phyloP scores from a whole-genome alignment of 805 yeast genomes.

The Candida adriatica region DNA sequence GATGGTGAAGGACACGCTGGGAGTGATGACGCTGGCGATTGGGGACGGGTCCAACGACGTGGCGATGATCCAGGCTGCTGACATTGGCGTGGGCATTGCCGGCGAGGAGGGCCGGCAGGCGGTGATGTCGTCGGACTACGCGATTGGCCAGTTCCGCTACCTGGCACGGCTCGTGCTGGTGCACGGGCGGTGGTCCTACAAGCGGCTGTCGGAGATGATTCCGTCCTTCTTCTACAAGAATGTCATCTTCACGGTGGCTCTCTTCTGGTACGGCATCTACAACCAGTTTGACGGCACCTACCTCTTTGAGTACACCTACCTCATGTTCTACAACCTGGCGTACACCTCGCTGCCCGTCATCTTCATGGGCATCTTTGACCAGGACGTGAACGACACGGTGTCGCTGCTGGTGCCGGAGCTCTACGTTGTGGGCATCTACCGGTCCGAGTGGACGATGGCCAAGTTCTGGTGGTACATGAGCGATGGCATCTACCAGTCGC shows the following conservation, averaged over 20 bases:
- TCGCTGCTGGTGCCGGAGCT: constrained; percentile 69
- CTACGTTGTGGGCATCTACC: constrained; percentile 63
- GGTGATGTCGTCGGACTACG: constrained; percentile 83
- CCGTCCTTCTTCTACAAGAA: constrained; percentile 78
- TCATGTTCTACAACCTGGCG: constrained; percentile 78
- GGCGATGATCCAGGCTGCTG: constrained; percentile 85
- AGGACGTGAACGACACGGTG: constrained; percentile 66
- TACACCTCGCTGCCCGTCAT: constrained; percentile 78
- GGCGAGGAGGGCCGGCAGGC: constrained; percentile 91
- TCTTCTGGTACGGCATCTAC: constrained; percentile 76
- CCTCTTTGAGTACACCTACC: constrained; percentile 68
- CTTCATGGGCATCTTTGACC: constrained; percentile 71
- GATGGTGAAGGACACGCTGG: constrained; percentile 60
- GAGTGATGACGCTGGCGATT: constrained; percentile 75
- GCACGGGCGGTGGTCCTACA: constrained; percentile 85
- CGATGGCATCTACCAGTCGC: constrained; percentile 73
- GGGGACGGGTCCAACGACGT: constrained; percentile 90
- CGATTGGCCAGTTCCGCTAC: constrained; percentile 74
- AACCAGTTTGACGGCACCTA: constrained; percentile 75
- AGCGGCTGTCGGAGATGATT: constrained; percentile 74
- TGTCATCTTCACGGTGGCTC: constrained; percentile 63
- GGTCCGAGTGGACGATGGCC: constrained; percentile 61
- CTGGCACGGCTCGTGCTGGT: constrained; percentile 59
- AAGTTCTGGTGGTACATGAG: constrained; percentile 70
- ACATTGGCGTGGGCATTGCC: constrained; percentile 65